These are phyloP conservation scores for Geotrichum phurueaensis DNA, from an alignment of 1,139 yeast genomes.

Conservation along the genomic window DNA sequence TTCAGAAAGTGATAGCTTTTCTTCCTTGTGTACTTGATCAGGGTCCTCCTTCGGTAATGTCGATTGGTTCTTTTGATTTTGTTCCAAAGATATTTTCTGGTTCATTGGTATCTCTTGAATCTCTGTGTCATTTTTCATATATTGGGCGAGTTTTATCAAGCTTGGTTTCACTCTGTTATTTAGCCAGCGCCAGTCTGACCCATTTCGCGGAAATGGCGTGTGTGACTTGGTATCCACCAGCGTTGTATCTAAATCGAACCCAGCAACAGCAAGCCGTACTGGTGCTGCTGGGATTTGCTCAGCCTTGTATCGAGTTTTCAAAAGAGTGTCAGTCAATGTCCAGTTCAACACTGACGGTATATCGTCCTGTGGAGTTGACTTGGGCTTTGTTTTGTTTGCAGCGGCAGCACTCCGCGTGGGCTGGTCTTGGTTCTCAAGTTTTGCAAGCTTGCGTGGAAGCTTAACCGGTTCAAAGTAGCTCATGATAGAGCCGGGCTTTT, in stretches of 20 bases:
- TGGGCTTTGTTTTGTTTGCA: not conserved
- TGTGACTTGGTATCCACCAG: conserved; percentile 59
- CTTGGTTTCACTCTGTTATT: conserved; percentile 31
- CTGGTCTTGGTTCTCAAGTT: not conserved
- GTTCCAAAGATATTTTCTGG: no score
- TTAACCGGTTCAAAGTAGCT: conserved; percentile 9
- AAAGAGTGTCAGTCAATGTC: conserved; percentile 3
- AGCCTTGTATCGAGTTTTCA: not conserved
- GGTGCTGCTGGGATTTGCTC: not conserved
- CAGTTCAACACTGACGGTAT: not conserved
- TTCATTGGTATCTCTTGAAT: not conserved
- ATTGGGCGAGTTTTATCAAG: conserved; percentile 26
- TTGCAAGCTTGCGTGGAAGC: conserved; percentile 5
- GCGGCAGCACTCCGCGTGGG: not conserved
- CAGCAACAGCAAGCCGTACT: conserved; percentile 41
- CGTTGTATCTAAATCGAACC: conserved; percentile 75
- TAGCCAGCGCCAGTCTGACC: conserved; percentile 69
- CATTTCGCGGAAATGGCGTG: conserved; percentile 47
- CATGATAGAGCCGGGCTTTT: conserved; percentile 5
- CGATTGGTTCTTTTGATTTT: no score
- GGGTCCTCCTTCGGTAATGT: not conserved
- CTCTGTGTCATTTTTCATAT: not conserved
- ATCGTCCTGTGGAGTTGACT: not conserved
- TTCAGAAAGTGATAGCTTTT: conserved; percentile 3
- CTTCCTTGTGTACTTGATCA: not conserved